Percentiles rank a stretch among this genome's conserved stretches.
These are phyloP conservation scores for Cyberlindnera subsufficiens DNA, from an alignment of 805 yeast species.

Conservation along the genomic window DNA sequence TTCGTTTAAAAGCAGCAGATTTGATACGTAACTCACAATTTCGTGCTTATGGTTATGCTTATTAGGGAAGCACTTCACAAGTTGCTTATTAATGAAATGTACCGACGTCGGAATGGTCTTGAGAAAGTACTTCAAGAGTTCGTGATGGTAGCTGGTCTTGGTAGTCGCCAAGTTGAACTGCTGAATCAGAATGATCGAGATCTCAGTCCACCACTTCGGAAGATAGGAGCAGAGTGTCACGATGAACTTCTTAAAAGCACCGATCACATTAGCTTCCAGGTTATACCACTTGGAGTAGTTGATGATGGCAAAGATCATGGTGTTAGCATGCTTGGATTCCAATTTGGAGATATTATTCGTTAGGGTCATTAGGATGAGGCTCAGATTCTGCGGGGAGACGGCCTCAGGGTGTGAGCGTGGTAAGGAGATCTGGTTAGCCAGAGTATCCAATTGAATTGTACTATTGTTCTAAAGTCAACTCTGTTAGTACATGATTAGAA, in stretches of 20 bases:
- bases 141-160: conserved; percentile 50
- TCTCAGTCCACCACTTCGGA: conserved; percentile 88
- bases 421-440: conserved; percentile 53
- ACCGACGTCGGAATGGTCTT: conserved; percentile 79
- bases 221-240: conserved; percentile 74
- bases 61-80: conserved; percentile 70
- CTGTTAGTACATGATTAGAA: conserved; percentile 20
- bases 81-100: conserved; percentile 49
- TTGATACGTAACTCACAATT: conserved; percentile 57
- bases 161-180: conserved; percentile 42
- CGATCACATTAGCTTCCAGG: conserved; percentile 36
- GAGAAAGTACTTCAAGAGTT: conserved; percentile 56
- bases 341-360: conserved; percentile 63
- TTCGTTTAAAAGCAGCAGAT: conserved; percentile 50
- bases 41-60: conserved; percentile 54
- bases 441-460: conserved; percentile 46
- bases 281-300: conserved; percentile 57
- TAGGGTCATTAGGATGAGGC: conserved; percentile 49
- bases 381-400: conserved; percentile 46
- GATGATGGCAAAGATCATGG: conserved; percentile 57
- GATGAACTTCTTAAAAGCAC: conserved; percentile 63
- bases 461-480: conserved; percentile 33
- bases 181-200: conserved; percentile 59
- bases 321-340: conserved; percentile 38
- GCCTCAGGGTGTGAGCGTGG: conserved; percentile 50